phyloP scores from a whole-genome alignment of 2,329 filamentous ascomycete species.

The Coleophoma crateriformis region DNA sequence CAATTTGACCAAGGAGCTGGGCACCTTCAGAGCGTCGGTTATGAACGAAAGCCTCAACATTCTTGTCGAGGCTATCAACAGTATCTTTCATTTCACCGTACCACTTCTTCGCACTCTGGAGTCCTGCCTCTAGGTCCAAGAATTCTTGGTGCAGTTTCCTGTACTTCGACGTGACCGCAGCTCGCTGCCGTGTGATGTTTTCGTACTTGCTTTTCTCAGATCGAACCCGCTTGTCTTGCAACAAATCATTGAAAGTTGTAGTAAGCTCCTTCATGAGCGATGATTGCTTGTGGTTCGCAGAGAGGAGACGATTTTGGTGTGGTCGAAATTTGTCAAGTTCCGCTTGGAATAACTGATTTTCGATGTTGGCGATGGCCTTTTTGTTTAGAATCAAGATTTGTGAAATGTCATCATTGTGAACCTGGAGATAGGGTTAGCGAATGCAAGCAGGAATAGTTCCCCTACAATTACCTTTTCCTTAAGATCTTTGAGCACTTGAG shows the following conservation, averaged over 20 bases:
- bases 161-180: constrained; percentile 77
- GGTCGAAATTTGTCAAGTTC: constrained; percentile 97
- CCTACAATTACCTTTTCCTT: constrained; percentile 76
- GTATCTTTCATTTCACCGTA: constrained; percentile 96
- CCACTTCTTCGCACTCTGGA: constrained; percentile 85
- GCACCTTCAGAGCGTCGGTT: constrained; percentile 89
- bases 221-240: constrained; percentile 91
- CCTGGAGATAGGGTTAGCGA: constrained; percentile 41
- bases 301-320: constrained; percentile 83
- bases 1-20: constrained; percentile 79
- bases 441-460: no score
- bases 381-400: constrained; percentile 97
- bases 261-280: constrained; percentile 94
- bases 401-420: constrained; percentile 94
- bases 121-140: constrained; percentile 78
- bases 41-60: constrained; percentile 94
- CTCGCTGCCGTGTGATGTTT: constrained; percentile 74
- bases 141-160: constrained; percentile 91
- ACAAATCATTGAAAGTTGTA: constrained; percentile 73
- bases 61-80: constrained; percentile 86
- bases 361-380: constrained; percentile 88
- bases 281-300: constrained; percentile 93
- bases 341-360: constrained; percentile 86
- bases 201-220: constrained; percentile 96
- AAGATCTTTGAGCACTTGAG: constrained; percentile 89